Evolutionary conservation across 2,329 filamentous ascomycete species (phyloP).

Genomic region (Penicillium fuscoglaucum): DNA sequence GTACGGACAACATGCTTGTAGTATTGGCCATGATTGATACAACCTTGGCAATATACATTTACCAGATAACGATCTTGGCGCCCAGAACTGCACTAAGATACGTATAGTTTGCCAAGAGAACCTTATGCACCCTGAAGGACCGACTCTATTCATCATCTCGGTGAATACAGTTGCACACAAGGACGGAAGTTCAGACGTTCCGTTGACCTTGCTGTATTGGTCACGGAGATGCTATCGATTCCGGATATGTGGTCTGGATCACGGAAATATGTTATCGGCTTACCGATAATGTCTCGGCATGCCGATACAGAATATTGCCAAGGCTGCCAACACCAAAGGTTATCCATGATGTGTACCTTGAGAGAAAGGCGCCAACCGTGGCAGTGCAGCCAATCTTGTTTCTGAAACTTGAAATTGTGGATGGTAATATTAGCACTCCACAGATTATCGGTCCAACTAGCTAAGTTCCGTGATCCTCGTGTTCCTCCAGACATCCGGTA

Average conservation of each 20-base stretch:
- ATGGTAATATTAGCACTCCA: conserved; percentile 11
- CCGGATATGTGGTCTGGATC: too few species aligned
- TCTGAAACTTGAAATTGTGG: background rate
- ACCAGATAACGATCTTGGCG: background rate
- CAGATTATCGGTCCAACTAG: background rate
- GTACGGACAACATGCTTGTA: background rate
- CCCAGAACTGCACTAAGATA: background rate
- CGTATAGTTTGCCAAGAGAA: background rate
- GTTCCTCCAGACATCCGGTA: background rate
- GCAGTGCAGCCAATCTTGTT: background rate
- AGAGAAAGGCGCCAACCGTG: background rate
- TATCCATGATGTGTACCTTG: conserved; percentile 27
- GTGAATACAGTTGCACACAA: background rate
- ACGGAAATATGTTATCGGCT: too few species aligned
- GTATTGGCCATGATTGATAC: background rate
- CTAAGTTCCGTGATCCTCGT: background rate
- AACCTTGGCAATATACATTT: background rate
- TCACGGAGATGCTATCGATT: background rate
- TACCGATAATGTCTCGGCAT: too few species aligned
- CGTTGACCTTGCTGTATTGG: background rate
- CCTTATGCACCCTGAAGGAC: background rate
- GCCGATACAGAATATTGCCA: background rate
- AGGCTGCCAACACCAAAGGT: background rate
- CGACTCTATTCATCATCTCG: background rate
- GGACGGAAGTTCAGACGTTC: background rate